These are phyloP conservation scores for Dendrocalamus latiflorus DNA, from an alignment of 202 grass and related monocot genomes.

Conservation along the genomic window DNA sequence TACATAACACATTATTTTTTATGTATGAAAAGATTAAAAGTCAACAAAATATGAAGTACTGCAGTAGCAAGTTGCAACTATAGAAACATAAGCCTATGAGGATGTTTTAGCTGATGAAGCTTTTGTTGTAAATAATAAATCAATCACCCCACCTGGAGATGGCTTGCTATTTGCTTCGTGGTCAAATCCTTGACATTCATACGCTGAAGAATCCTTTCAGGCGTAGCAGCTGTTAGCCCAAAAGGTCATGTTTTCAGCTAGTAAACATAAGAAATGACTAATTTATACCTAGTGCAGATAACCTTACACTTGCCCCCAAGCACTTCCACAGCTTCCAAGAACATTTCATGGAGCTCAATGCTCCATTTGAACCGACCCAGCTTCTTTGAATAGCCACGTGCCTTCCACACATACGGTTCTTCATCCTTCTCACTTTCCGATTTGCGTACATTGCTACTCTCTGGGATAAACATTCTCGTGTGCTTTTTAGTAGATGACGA, in stretches of 20 bases:
- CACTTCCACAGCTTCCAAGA: conserved; percentile 32
- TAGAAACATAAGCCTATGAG: background rate
- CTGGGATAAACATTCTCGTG: background rate
- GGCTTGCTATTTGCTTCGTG: conserved; percentile 14
- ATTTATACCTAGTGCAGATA: background rate
- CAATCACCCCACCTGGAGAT: conserved; percentile 38
- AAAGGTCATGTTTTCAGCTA: conserved; percentile 29
- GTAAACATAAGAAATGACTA: conserved; percentile 23
- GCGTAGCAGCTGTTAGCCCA: conserved; percentile 23
- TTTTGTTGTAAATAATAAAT: conserved; percentile 1
- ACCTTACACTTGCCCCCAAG: conserved; percentile 34
- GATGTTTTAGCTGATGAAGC: background rate
- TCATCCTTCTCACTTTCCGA: background rate
- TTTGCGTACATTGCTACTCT: background rate
- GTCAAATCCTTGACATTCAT: conserved; percentile 41
- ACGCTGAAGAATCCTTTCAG: background rate
- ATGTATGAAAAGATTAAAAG: background rate
- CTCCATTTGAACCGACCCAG: conserved; percentile 1
- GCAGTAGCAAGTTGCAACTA: background rate
- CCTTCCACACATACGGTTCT: background rate
- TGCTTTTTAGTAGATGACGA: conserved; percentile 12
- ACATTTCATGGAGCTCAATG: conserved; percentile 35
- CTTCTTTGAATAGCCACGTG: background rate
- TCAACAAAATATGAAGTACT: background rate
- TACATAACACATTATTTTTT: background rate